Percentiles rank a stretch among this genome's conserved stretches.
Evolutionary conservation across 1,139 yeast species (phyloP).

Genomic region (Kodamaea alishanica): DNA sequence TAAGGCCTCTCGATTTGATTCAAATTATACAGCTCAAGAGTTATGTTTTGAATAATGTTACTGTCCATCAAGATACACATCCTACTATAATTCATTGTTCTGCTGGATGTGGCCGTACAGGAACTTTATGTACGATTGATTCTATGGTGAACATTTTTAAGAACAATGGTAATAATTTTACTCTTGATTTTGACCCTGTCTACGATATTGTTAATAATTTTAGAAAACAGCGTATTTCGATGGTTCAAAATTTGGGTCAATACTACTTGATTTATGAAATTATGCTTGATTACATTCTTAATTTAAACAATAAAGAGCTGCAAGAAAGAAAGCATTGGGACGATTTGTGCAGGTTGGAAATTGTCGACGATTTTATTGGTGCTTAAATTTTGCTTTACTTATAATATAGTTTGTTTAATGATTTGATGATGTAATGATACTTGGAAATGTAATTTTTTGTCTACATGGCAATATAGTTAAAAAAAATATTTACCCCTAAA

Average conservation of each 20-base stretch:
- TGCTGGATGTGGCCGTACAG: slow-evolving; percentile 93
- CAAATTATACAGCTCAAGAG: slow-evolving; percentile 40
- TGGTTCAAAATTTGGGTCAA: slow-evolving; percentile 81
- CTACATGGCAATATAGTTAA: too few relatives aligned
- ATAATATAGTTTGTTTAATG: neutral
- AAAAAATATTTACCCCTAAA: too few relatives aligned
- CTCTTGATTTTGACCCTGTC: slow-evolving; percentile 37
- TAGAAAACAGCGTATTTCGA: slow-evolving; percentile 69
- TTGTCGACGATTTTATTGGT: slow-evolving; percentile 24
- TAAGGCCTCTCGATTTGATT: slow-evolving; percentile 39
- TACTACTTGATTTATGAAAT: slow-evolving; percentile 67
- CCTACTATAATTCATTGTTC: slow-evolving; percentile 78
- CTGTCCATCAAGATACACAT: slow-evolving; percentile 9
- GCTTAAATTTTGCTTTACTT: slow-evolving; percentile 5
- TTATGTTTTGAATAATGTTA: slow-evolving; percentile 19
- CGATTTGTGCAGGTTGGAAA: slow-evolving; percentile 21
- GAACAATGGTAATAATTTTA: slow-evolving; percentile 13
- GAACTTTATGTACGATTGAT: slow-evolving; percentile 78
- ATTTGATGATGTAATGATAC: too few relatives aligned
- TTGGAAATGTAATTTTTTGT: too few relatives aligned
- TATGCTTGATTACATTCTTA: slow-evolving; percentile 23
- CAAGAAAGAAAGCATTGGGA: slow-evolving; percentile 14
- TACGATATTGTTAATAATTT: slow-evolving; percentile 54
- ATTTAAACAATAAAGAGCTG: slow-evolving; percentile 8
- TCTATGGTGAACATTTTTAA: slow-evolving; percentile 49